Conservation (phyloP, 176 grass and related monocot genomes). For the Sorghum bicolor region Sorghum_bicolor_NCBIv3 NC_012879.2:54530501-54531000, state of each 20-base stretch:
- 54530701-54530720: conserved; percentile 45
- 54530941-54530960: not conserved
- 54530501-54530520: conserved; percentile 38
- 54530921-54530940: conserved; percentile 24
- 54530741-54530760: not conserved
- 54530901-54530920: conserved; percentile 73
- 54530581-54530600: conserved; percentile 21
- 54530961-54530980: not conserved
- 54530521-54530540: conserved; percentile 71
- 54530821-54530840: conserved; percentile 83
- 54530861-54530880: conserved; percentile 76
- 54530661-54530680: conserved; percentile 67
- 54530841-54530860: conserved; percentile 65
- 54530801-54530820: conserved; percentile 62
- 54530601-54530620: conserved; percentile 10
- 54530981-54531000: not conserved
- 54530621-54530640: conserved; percentile 42
- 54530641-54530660: conserved; percentile 78
- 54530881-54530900: conserved; percentile 88
- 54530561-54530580: conserved; percentile 39
- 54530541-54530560: conserved; percentile 75
- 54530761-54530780: not conserved
- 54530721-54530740: conserved; percentile 9
- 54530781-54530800: conserved; percentile 70
- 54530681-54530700: conserved; percentile 72